Evolutionary conservation across 192 early-diverging fungal species (phyloP), one percentile per base, ranked within the genome.

Genomic region (Pilaira anomala): DNA sequence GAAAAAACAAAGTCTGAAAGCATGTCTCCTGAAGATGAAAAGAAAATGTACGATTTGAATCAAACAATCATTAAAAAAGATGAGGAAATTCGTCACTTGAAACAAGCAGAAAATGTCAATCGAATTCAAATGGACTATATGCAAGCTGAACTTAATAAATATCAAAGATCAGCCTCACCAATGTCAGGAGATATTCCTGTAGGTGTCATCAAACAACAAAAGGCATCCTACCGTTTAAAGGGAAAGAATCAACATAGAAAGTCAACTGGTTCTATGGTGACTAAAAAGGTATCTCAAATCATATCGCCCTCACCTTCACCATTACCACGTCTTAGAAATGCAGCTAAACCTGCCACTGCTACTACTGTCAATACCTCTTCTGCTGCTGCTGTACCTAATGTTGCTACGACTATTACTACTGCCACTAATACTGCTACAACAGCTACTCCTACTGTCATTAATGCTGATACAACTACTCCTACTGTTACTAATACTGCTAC

Each of bases 71-170:
- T 6, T 39, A 18, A 30, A 24, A 48, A 50, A n/a, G 48, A 63
- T 22, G 30, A 63, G 40, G 62, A 63, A 52, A 63, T 50, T 36
- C 62, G 62, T 7, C 46, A 52, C 21, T 26, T 63, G 22, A 50
- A 51, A 52, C 62, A 63, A 39, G 46, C 33, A 12, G 62, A 63
- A 22, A 52, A 40, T 42, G 62, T 63, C 30, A 63, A 52, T 22
- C 48, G 48, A 40, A 63, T 63, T 49, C 62, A 63, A 51, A 16
- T 63, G 16, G 62, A 63, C 25, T 63, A 52, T 26, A 19, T 63
- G 12, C 62, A 63, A 41, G 19, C 19, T 25, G 62, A 63, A 25
- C 49, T 63, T n/a, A 42, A 63, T 52, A 48, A 52, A 29, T 22
- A 48, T 22, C 60, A 49, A 36, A 29, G 18, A 30, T 29, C 52